Evolutionary conservation across 257 asterid species (phyloP).

Genomic region (Thymus quinquecostatus): DNA sequence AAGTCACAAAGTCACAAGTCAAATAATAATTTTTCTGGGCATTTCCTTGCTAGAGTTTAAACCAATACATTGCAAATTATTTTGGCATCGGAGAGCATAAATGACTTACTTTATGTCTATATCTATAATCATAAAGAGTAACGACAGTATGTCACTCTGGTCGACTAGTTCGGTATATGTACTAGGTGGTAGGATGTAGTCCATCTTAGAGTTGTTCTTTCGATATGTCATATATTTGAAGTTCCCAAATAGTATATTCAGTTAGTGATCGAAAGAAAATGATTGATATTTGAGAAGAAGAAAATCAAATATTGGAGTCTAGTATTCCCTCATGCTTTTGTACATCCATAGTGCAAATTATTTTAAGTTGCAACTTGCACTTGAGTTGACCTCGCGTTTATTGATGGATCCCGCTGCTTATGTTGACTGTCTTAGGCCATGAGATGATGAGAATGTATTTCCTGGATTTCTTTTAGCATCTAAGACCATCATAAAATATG

Average conservation of each 20-base stretch:
- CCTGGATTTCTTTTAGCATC: neutral
- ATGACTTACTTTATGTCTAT: constrained; percentile 5
- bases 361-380: neutral
- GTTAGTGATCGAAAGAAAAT: neutral
- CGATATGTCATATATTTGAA: neutral
- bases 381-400: neutral
- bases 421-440: neutral
- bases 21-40: constrained; percentile 12
- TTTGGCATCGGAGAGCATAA: neutral
- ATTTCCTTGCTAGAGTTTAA: neutral
- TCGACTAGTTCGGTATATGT: neutral
- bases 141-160: neutral
- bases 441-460: neutral
- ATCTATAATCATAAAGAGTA: neutral
- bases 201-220: neutral
- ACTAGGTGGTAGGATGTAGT: neutral
- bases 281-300: constrained; percentile 8
- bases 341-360: neutral
- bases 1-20: neutral
- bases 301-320: constrained; percentile 2
- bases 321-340: constrained; percentile 8
- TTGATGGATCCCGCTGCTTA: neutral
- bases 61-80: neutral
- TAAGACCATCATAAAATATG: neutral
- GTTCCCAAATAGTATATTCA: neutral